Conservation (phyloP, 768 basidiomycete species). For the Fomitopsis serialis region DNA sequence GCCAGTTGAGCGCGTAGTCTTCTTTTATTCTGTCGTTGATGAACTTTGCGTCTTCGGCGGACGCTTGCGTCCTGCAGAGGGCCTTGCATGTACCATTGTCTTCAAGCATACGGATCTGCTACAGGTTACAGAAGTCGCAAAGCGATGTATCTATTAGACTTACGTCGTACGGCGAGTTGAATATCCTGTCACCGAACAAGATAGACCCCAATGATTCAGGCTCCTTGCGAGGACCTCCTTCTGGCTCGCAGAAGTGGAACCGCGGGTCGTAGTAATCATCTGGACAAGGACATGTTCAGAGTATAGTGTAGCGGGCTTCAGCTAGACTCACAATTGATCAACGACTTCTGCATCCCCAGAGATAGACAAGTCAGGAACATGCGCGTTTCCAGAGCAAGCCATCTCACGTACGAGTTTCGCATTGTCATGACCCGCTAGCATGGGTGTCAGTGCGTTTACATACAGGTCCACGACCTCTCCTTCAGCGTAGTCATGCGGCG, state of each 20-base stretch:
- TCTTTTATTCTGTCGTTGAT: slow-evolving; percentile 89
- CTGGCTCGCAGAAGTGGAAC: slow-evolving; percentile 83
- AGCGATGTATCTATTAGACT: slow-evolving; percentile 21
- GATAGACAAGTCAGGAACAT: not conserved
- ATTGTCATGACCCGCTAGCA: slow-evolving; percentile 61
- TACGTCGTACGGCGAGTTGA: slow-evolving; percentile 85
- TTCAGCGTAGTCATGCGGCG: slow-evolving; percentile 73
- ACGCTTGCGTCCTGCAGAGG: slow-evolving; percentile 62
- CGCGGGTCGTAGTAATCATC: slow-evolving; percentile 91
- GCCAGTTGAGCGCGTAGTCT: slow-evolving; percentile 92
- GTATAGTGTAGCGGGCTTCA: not conserved
- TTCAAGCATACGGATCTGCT: slow-evolving; percentile 76
- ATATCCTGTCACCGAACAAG: slow-evolving; percentile 94
- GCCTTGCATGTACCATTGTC: slow-evolving; percentile 70
- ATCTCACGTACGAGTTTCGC: slow-evolving; percentile 61
- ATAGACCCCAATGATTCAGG: slow-evolving; percentile 90
- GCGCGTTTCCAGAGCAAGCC: slow-evolving; percentile 1
- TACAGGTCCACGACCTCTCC: slow-evolving; percentile 76
- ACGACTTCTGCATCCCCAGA: slow-evolving; percentile 61
- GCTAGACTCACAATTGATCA: slow-evolving; percentile 70
- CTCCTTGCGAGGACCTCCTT: slow-evolving; percentile 63
- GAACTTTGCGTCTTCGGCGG: slow-evolving; percentile 74
- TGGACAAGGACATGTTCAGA: slow-evolving; percentile 21
- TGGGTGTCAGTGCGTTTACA: slow-evolving; percentile 89
- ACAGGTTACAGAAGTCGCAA: not conserved